phyloP scores from a whole-genome alignment of 345 rosid species.

The Euphorbia peplus region DNA sequence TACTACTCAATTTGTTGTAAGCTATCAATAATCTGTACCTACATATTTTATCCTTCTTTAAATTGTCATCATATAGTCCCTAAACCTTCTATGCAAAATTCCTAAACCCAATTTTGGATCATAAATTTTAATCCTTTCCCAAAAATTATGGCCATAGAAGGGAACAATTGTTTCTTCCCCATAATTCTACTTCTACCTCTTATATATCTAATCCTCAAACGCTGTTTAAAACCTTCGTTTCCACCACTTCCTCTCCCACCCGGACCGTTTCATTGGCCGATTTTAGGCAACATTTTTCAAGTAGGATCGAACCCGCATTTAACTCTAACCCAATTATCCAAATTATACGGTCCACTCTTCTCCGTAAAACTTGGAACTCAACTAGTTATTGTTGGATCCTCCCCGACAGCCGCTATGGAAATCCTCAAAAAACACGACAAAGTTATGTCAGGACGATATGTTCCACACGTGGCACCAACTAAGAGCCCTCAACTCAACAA shows the following conservation, averaged over 20 bases:
- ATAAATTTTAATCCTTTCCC: background rate
- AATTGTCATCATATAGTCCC: too few species aligned
- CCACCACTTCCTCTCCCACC: constrained; percentile 38
- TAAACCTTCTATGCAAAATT: background rate
- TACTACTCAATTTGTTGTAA: background rate
- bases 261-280: constrained; percentile 35
- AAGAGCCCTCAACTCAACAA: constrained; percentile 29
- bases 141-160: constrained; percentile 4
- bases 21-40: background rate
- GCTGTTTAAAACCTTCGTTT: constrained; percentile 7
- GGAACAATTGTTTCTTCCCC: constrained; percentile 16
- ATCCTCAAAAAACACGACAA: constrained; percentile 34
- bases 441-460: constrained; percentile 33
- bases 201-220: constrained; percentile 21
- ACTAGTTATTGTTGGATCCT: constrained; percentile 33
- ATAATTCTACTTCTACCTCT: constrained; percentile 16
- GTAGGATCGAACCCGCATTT: constrained; percentile 30
- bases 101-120: constrained; percentile 5
- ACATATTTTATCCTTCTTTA: background rate
- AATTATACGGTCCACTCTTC: constrained; percentile 31
- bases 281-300: constrained; percentile 36
- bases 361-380: constrained; percentile 34
- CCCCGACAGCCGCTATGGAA: constrained; percentile 31
- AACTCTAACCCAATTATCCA: constrained; percentile 19
- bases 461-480: constrained; percentile 31